Evolutionary conservation across 257 asterid genomes (phyloP).

Genomic region (Paraleonurus japonicus): DNA sequence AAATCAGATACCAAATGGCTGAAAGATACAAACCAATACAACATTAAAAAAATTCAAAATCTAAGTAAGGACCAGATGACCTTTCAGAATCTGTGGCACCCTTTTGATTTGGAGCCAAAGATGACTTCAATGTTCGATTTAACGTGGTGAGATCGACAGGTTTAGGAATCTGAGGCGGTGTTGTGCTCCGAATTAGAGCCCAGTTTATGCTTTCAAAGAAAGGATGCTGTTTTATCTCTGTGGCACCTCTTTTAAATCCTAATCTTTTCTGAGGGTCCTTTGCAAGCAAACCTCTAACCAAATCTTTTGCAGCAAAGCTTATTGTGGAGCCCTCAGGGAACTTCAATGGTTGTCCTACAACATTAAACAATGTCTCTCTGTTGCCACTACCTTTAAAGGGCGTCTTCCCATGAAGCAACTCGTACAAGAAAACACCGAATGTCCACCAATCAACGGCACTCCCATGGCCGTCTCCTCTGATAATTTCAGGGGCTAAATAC

Average conservation of each 20-base stretch:
- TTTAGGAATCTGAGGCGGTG: conserved; percentile 77
- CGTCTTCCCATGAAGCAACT: conserved; percentile 79
- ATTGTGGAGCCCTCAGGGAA: conserved; percentile 60
- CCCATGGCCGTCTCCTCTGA: conserved; percentile 97
- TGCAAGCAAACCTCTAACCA: conserved; percentile 73
- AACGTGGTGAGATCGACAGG: conserved; percentile 57
- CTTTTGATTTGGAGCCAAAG: conserved; percentile 45
- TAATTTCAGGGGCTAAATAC: conserved; percentile 84
- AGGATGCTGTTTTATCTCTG: conserved; percentile 83
- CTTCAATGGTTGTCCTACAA: conserved; percentile 75
- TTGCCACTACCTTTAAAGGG: conserved; percentile 84
- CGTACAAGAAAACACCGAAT: conserved; percentile 81
- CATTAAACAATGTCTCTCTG: conserved; percentile 81
- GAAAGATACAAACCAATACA: conserved; percentile 27
- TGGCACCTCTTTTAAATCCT: conserved; percentile 81
- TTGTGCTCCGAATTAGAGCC: conserved; percentile 82
- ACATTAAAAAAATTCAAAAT: conserved; percentile 74
- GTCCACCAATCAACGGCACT: conserved; percentile 99
- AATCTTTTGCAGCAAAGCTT: conserved; percentile 82
- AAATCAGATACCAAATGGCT: conserved; percentile 14
- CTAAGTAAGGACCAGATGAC: conserved; percentile 79
- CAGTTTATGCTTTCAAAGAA: conserved; percentile 80
- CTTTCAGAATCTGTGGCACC: conserved; percentile 54
- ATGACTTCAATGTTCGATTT: conserved; percentile 41
- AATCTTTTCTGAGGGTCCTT: conserved; percentile 87